phyloP scores from a whole-genome alignment of 164 flowering plant genomes.

The Vitis riparia region DNA sequence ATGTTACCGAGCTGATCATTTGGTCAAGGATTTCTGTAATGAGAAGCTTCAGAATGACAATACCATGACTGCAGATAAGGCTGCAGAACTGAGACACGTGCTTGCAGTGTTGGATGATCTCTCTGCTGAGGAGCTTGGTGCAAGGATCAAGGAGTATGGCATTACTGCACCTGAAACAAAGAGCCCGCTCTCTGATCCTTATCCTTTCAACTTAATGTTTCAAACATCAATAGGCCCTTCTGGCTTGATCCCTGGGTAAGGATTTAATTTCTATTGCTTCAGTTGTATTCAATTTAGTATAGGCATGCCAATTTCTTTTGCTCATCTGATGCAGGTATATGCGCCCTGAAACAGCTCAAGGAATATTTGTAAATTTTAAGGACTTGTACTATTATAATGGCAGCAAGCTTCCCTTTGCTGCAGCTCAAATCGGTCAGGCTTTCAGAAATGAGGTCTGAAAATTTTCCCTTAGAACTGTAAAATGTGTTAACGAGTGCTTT shows the following conservation, averaged over 20 bases:
- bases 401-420: constrained; percentile 96
- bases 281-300: too few species aligned
- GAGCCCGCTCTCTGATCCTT: constrained; percentile 89
- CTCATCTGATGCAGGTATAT: constrained; percentile 57
- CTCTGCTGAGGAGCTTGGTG: constrained; percentile 81
- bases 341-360: constrained; percentile 99
- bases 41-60: constrained; percentile 88
- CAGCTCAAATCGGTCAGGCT: constrained; percentile 99
- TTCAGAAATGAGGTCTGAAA: constrained; percentile 88
- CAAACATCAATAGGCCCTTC: constrained; percentile 97
- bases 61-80: constrained; percentile 58
- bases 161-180: constrained; percentile 93
- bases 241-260: constrained; percentile 79
- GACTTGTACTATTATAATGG: constrained; percentile 96
- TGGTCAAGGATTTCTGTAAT: constrained; percentile 91
- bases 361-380: constrained; percentile 94
- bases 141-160: constrained; percentile 88
- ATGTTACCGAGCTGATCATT: constrained; percentile 93
- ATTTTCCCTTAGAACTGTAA: neutral
- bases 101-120: constrained; percentile 87
- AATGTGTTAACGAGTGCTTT: neutral
- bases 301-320: neutral
- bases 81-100: constrained; percentile 68
- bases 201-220: constrained; percentile 97
- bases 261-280: neutral